phyloP scores from a whole-genome alignment of 2,329 filamentous ascomycete species.

The Aspergillus fischeri region DNA sequence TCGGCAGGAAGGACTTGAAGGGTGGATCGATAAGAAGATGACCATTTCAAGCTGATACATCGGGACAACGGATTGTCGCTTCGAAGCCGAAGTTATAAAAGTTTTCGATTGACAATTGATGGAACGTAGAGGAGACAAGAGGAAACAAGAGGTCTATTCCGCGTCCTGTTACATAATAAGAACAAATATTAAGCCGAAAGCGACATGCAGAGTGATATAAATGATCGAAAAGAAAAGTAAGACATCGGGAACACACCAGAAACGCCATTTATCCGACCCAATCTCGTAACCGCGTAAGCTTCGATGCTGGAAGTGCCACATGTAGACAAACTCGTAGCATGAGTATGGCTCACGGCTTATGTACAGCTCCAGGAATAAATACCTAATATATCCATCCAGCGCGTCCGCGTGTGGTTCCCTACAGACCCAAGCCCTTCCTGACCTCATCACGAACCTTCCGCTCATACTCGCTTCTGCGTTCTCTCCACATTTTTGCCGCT shows the following conservation, averaged over 20 bases:
- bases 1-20: constrained; percentile 35
- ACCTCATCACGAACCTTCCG: constrained; percentile 79
- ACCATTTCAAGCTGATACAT: constrained; percentile 1
- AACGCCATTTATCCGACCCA: constrained; percentile 16
- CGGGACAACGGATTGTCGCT: not conserved
- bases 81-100: not conserved
- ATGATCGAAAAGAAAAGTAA: not conserved
- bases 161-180: constrained; percentile 4
- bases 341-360: not conserved
- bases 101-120: not conserved
- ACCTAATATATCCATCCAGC: not conserved
- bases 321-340: not conserved
- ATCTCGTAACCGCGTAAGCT: not conserved
- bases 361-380: not conserved
- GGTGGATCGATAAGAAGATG: constrained; percentile 42
- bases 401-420: constrained; percentile 19
- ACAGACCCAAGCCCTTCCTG: constrained; percentile 71
- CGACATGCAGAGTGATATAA: not conserved
- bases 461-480: constrained; percentile 79
- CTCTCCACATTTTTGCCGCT: constrained; percentile 93
- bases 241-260: constrained; percentile 8
- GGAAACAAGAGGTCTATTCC: not conserved
- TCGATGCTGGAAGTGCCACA: not conserved
- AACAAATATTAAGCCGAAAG: constrained; percentile 13
- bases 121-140: not conserved